These are phyloP conservation scores for Vitis rupestris DNA, from an alignment of 164 flowering plant species.

Conservation along the genomic window DNA sequence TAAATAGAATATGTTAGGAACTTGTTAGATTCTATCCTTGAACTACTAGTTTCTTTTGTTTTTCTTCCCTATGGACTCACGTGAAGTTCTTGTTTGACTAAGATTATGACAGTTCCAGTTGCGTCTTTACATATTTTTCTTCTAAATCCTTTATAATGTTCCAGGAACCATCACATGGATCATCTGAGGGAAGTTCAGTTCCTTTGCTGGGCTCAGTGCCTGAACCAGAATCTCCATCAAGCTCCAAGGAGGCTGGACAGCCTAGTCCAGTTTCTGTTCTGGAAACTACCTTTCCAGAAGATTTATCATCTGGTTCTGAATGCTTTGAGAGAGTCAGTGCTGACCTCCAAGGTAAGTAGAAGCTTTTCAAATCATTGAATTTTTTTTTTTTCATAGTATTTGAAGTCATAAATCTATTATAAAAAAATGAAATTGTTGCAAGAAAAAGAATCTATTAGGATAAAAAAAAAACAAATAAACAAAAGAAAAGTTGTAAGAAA, in stretches of 20 bases:
- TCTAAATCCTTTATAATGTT: conserved; percentile 11
- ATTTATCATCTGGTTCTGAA: conserved; percentile 65
- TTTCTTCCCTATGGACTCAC: too few species aligned
- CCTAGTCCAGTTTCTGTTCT: conserved; percentile 85
- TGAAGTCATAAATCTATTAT: too few species aligned
- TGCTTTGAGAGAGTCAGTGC: conserved; percentile 79
- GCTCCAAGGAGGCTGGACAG: conserved; percentile 66
- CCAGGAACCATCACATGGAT: conserved; percentile 36
- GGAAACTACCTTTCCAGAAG: conserved; percentile 65
- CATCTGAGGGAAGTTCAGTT: conserved; percentile 23
- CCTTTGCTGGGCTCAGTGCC: conserved; percentile 19
- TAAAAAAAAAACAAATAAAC: too few species aligned
- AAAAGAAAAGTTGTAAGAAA: too few species aligned
- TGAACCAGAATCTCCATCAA: conserved; percentile 51
- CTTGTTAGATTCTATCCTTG: too few species aligned
- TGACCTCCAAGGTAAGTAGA: conserved; percentile 67
- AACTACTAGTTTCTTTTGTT: too few species aligned
- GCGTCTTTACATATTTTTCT: not conserved
- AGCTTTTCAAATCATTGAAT: too few species aligned
- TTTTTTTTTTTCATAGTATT: too few species aligned
- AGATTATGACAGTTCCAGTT: too few species aligned
- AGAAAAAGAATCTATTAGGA: not conserved
- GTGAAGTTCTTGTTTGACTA: too few species aligned
- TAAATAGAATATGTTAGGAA: too few species aligned
- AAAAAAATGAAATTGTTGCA: not conserved